Percentiles rank a stretch among this genome's conserved stretches.
These are phyloP conservation scores for Fusarium sambucinum DNA, from an alignment of 2,329 filamentous ascomycete genomes.

Conservation along the genomic window DNA sequence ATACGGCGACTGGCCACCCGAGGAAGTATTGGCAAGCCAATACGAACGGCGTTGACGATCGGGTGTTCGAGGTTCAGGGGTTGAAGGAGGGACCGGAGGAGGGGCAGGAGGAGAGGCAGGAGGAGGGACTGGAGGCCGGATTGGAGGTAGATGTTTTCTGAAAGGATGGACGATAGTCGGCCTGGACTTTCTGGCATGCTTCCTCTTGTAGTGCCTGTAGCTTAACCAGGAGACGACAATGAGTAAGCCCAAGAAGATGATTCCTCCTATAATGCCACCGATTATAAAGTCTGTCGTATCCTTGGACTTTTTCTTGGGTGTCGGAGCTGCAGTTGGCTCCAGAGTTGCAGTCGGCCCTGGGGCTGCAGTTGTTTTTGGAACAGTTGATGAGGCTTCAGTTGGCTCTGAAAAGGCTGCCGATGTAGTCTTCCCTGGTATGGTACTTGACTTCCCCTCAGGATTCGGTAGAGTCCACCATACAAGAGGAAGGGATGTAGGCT, in stretches of 20 bases:
- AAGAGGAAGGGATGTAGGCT: neutral
- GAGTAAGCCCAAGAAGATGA: neutral
- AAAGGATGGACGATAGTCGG: neutral
- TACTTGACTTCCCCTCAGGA: neutral
- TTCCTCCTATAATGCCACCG: neutral
- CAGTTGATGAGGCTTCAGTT: neutral
- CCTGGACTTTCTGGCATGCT: neutral
- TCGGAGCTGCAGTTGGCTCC: neutral
- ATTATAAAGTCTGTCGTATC: too few species aligned
- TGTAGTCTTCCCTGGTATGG: neutral
- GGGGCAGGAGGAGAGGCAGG: neutral
- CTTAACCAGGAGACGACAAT: neutral
- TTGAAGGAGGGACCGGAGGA: neutral
- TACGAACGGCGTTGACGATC: neutral
- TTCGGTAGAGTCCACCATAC: slow-evolving; percentile 5
- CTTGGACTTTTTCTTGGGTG: neutral
- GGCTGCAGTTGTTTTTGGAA: too few species aligned
- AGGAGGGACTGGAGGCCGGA: neutral
- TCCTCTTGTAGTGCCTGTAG: neutral
- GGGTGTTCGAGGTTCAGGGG: neutral
- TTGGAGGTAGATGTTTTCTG: neutral
- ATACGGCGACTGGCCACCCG: neutral
- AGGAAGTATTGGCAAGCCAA: neutral
- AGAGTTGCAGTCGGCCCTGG: neutral
- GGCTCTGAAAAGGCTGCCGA: neutral